Evolutionary conservation across 208 protist genomes (phyloP).

Genomic region (Blastocrithidia nonstop): DNA sequence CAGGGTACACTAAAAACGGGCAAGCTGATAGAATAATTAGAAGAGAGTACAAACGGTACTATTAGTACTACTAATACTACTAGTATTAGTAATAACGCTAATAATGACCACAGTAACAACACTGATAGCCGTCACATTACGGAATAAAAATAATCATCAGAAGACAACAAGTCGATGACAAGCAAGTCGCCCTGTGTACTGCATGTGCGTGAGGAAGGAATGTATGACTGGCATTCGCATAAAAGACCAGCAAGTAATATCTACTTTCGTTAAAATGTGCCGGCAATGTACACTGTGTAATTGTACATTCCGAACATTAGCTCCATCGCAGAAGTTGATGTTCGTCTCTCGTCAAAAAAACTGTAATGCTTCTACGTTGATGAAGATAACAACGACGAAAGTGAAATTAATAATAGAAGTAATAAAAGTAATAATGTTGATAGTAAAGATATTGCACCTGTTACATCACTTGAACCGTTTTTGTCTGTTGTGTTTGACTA

Average conservation of each 20-base stretch:
- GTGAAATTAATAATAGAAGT: background rate
- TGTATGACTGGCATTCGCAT: constrained; percentile 72
- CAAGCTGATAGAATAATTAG: constrained; percentile 52
- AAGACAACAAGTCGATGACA: no score
- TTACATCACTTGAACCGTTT: constrained; percentile 14
- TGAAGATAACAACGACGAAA: constrained; percentile 9
- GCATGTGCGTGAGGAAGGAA: constrained; percentile 19
- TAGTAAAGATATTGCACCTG: background rate
- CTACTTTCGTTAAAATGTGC: constrained; percentile 67
- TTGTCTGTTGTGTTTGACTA: constrained; percentile 53
- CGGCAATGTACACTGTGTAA: constrained; percentile 30
- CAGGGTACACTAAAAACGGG: constrained; percentile 19
- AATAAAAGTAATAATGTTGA: background rate
- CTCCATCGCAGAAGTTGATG: constrained; percentile 69
- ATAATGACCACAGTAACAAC: background rate
- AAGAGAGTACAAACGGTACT: background rate
- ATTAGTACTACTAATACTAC: background rate
- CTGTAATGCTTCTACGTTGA: constrained; percentile 54
- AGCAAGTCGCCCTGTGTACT: constrained; percentile 23
- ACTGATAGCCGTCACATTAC: background rate
- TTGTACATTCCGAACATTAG: constrained; percentile 54
- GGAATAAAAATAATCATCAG: no score
- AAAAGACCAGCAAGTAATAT: constrained; percentile 37
- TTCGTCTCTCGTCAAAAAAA: constrained; percentile 22
- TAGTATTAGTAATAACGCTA: background rate